Evolutionary conservation across 2,329 filamentous ascomycete genomes (phyloP).

Genomic region (Aspergillus piperis): DNA sequence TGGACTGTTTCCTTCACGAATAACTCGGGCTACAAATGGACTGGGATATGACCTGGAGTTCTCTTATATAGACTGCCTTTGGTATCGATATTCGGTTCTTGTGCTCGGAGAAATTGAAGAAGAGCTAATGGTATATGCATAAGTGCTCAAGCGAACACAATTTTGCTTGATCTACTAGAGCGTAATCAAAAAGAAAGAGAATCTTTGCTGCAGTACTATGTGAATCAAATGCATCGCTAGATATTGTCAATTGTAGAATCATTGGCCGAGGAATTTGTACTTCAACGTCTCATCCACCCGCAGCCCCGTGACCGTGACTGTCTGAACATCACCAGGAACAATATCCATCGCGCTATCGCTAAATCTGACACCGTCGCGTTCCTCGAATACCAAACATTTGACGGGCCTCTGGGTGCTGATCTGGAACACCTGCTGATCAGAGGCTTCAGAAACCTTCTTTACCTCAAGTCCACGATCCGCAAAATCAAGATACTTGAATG

Average conservation of each 20-base stretch:
- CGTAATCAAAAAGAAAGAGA: too few relatives aligned
- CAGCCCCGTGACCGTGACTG: constrained; percentile 31
- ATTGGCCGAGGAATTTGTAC: constrained; percentile 33
- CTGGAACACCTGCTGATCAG: constrained; percentile 34
- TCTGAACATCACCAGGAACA: constrained; percentile 60
- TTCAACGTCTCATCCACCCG: constrained; percentile 23
- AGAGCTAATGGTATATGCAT: too few relatives aligned
- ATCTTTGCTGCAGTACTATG: too few relatives aligned
- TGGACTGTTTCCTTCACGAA: too few relatives aligned
- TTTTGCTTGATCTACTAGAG: too few relatives aligned
- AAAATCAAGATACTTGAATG: constrained; percentile 60
- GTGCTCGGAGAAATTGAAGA: too few relatives aligned
- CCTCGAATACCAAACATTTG: constrained; percentile 63
- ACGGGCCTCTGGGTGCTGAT: constrained; percentile 55
- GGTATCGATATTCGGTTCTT: too few relatives aligned
- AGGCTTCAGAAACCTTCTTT: constrained; percentile 35
- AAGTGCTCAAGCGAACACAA: too few relatives aligned
- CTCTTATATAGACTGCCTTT: too few relatives aligned
- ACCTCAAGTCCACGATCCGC: constrained; percentile 53
- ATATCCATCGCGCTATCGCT: constrained; percentile 61
- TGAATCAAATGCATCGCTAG: too few relatives aligned
- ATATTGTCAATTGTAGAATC: neutral
- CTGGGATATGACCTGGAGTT: too few relatives aligned
- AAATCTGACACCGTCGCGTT: constrained; percentile 55
- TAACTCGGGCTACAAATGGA: too few relatives aligned